Evolutionary conservation across 2,329 filamentous ascomycete species (phyloP), one percentile per base, ranked within the genome.

Genomic region (Coniochaeta sp.): DNA sequence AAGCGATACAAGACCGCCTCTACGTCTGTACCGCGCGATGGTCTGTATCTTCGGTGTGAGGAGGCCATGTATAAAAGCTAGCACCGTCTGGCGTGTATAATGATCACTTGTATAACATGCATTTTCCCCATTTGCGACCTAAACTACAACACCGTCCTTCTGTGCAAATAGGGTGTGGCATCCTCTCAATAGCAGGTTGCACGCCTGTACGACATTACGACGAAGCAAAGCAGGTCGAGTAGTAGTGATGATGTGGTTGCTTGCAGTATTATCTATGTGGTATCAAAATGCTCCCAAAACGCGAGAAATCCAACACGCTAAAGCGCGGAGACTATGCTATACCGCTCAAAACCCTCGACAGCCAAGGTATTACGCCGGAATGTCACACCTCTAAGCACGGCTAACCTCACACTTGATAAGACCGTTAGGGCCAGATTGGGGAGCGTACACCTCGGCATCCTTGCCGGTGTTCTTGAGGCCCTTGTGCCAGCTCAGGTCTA

Each of bases 401-500:
- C 82, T 79, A 49, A 99, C 91, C 53, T 90, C 91, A 73, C 91
- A 95, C 67, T 95, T 88, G 71, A 99, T 99, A 55, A 99, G 81
- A 26, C 94, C 94, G 65, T 97, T 99, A 52, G 94, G 94, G 57
- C 89, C 85, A 10, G 87, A 88, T 70, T 97, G 94, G 3, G 94
- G 94, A 26, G 89, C 91, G 63, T 94, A 96, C 18, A 99, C 92
- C 66, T 96, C 91, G 50, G 94, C 94, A 63, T 99, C 87, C 70
- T 89, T 87, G 70, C 94, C 94, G 0, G 89, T 96, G 73, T 99
- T 99, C 78, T 96, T 89, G 60, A 91, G 68, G 27, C 86, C 91
- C 70, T 97, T 95, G 79, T 96, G 89, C 94, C 94, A 99, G 72
- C 87, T 92, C 65, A 99, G 73, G 66, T 97, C 92, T 92, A 64